Percentiles rank a stretch among this genome's conserved stretches.
phyloP scores from a whole-genome alignment of 345 rosid species.

The Pseudoturritis turrita region DNA sequence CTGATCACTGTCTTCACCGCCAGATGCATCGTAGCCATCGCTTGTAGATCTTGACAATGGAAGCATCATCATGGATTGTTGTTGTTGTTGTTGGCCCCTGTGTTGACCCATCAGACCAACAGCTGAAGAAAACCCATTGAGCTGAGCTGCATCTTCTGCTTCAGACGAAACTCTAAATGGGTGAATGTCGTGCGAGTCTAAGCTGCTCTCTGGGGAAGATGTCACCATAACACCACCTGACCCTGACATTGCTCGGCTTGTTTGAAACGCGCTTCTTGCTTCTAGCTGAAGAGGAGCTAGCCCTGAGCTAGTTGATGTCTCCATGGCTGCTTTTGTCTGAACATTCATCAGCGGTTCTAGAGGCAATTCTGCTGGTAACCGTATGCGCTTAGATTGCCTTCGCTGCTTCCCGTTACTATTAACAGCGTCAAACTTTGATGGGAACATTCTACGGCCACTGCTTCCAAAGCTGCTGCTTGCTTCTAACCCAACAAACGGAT shows the following conservation, averaged over 20 bases:
- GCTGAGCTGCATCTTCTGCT: slow-evolving; percentile 66
- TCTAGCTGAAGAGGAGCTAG: slow-evolving; percentile 90
- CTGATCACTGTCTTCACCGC: slow-evolving; percentile 96
- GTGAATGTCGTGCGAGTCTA: slow-evolving; percentile 88
- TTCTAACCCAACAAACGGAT: slow-evolving; percentile 52
- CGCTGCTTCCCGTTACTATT: slow-evolving; percentile 30
- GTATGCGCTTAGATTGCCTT: slow-evolving; percentile 60
- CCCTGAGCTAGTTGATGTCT: slow-evolving; percentile 65
- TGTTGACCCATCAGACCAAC: slow-evolving; percentile 29
- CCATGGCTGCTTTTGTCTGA: slow-evolving; percentile 47
- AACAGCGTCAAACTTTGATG: slow-evolving; percentile 56
- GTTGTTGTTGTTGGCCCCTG: slow-evolving; percentile 32
- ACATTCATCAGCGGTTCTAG: slow-evolving; percentile 51
- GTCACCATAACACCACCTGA: slow-evolving; percentile 56
- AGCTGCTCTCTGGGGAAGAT: slow-evolving; percentile 96
- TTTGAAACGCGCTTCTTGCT: slow-evolving; percentile 92
- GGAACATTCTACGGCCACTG: slow-evolving; percentile 64
- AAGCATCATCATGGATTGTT: slow-evolving; percentile 42
- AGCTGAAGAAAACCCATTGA: slow-evolving; percentile 47
- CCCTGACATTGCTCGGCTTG: slow-evolving; percentile 82
- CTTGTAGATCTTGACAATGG: slow-evolving; percentile 90
- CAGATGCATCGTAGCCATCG: slow-evolving; percentile 95
- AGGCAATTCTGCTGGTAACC: slow-evolving; percentile 73
- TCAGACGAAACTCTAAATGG: slow-evolving; percentile 84
- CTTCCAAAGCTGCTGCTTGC: slow-evolving; percentile 70